Evolutionary conservation across 163 green algal genomes (phyloP).

Genomic region (Chlamydomonas reinhardtii): DNA sequence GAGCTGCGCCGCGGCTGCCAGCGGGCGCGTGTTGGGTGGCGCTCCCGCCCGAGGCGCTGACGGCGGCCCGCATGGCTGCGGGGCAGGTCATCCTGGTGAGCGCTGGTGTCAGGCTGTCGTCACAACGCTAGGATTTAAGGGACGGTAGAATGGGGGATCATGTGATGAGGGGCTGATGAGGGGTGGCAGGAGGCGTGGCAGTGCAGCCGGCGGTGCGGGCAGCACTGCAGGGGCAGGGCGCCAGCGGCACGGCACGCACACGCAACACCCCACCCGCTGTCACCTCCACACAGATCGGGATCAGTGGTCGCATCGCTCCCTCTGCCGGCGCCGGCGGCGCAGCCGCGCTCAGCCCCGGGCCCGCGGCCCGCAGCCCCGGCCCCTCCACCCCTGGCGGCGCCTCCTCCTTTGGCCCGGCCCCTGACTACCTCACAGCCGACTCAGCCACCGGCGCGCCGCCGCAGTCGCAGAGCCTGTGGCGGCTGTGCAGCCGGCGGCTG

Average conservation of each 20-base stretch:
- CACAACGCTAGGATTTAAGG: too few relatives aligned
- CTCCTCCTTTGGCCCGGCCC: conserved; percentile 33
- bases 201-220: too few relatives aligned
- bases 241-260: too few relatives aligned
- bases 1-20: conserved; percentile 8
- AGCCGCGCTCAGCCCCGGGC: not conserved
- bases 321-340: too few relatives aligned
- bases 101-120: too few relatives aligned
- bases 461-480: conserved; percentile 25
- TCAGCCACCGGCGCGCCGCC: conserved; percentile 1
- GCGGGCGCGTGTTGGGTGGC: conserved; percentile 26
- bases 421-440: conserved; percentile 7
- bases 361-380: not conserved
- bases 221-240: too few relatives aligned
- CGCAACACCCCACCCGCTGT: too few relatives aligned
- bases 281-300: not conserved
- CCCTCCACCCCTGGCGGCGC: not conserved
- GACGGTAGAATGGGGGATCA: too few relatives aligned
- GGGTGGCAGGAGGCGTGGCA: too few relatives aligned
- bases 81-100: conserved; percentile 43
- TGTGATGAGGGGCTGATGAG: too few relatives aligned
- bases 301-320: not conserved
- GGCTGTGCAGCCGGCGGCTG: conserved; percentile 9
- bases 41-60: conserved; percentile 33
- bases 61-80: conserved; percentile 20